phyloP scores from a whole-genome alignment of 441 rosid genomes.

The Euphorbia corollata region DNA sequence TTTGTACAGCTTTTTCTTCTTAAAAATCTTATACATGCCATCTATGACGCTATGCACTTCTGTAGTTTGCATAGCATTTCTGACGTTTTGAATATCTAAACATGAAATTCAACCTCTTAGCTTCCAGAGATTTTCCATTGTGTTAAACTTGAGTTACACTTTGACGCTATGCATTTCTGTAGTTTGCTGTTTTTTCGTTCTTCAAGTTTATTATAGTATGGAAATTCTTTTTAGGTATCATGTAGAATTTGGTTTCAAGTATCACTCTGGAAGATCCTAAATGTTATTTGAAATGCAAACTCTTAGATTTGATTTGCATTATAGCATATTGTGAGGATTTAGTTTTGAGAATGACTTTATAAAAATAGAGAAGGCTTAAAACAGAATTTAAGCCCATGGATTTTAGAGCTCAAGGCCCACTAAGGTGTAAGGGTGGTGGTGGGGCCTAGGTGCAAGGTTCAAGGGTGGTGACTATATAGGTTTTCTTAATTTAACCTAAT shows the following conservation, averaged over 20 bases:
- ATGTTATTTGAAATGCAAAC: not conserved
- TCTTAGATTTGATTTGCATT: conserved; percentile 4
- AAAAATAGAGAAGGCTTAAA: not conserved
- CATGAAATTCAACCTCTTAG: not conserved
- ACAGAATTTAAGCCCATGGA: not conserved
- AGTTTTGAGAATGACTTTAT: not conserved
- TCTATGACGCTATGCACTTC: no score
- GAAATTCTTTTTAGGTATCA: not conserved
- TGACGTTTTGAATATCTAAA: not conserved
- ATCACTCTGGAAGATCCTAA: not conserved
- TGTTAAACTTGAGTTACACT: conserved; percentile 13
- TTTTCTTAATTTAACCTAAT: no score
- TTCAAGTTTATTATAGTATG: not conserved
- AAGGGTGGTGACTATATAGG: no score
- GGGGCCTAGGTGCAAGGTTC: not conserved
- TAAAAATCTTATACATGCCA: not conserved
- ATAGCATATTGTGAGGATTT: not conserved
- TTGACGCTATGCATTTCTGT: not conserved
- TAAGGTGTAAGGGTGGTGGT: not conserved
- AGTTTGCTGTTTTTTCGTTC: not conserved
- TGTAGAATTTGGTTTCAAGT: not conserved
- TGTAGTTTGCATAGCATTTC: no score
- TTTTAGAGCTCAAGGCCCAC: not conserved
- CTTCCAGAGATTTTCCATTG: not conserved
- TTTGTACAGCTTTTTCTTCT: not conserved